Conservation (phyloP, 371 early-diverging fungal genomes). For the Mucor velutinosus region DNA sequence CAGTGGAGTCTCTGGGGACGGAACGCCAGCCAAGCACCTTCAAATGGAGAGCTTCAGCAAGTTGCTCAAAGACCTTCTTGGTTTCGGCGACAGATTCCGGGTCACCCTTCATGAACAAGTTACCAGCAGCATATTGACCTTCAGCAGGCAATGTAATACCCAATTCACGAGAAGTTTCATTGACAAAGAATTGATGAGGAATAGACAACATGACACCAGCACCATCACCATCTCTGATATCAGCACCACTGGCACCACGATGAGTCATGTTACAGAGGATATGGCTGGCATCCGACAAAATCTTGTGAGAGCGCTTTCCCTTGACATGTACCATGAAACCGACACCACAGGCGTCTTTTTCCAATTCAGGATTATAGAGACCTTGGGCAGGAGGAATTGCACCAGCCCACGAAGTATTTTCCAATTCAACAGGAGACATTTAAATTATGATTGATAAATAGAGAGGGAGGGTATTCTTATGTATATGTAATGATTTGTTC, state of each 20-base stretch:
- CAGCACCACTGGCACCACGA: slow-evolving; percentile 93
- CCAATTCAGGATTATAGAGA: slow-evolving; percentile 86
- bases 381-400: slow-evolving; percentile 86
- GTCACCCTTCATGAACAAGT: slow-evolving; percentile 79
- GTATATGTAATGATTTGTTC: not conserved
- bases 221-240: slow-evolving; percentile 87
- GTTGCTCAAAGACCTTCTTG: slow-evolving; percentile 75
- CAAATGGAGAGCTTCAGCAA: slow-evolving; percentile 73
- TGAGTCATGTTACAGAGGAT: slow-evolving; percentile 98
- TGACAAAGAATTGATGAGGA: slow-evolving; percentile 85
- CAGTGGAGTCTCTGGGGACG: slow-evolving; percentile 84
- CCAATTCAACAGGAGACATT: slow-evolving; percentile 15
- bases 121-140: slow-evolving; percentile 93
- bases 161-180: slow-evolving; percentile 59
- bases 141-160: slow-evolving; percentile 69
- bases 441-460: not conserved
- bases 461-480: not conserved
- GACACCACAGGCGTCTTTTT: slow-evolving; percentile 97
- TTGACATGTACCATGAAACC: slow-evolving; percentile 95
- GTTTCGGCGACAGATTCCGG: slow-evolving; percentile 66
- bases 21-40: slow-evolving; percentile 88
- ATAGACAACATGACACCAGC: slow-evolving; percentile 66
- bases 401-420: slow-evolving; percentile 76
- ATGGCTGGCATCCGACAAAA: slow-evolving; percentile 83
- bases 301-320: slow-evolving; percentile 81